phyloP scores from a whole-genome alignment of 805 yeast genomes.

The Lachancea dasiensis region DNA sequence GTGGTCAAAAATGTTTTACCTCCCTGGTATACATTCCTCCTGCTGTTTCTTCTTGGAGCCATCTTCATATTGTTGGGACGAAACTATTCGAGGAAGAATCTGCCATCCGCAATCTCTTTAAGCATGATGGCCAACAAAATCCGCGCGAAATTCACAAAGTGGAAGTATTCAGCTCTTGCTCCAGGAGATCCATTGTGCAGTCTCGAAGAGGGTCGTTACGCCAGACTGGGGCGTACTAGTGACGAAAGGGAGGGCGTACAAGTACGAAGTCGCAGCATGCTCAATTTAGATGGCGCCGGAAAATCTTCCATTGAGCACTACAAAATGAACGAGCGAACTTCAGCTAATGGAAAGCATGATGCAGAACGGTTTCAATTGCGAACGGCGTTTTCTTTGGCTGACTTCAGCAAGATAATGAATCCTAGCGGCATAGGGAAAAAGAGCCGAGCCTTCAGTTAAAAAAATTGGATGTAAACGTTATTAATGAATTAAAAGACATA shows the following conservation, averaged over 20 bases:
- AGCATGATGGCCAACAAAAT: conserved; percentile 2
- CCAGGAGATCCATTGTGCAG: conserved; percentile 10
- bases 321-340: conserved; percentile 7
- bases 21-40: background rate
- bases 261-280: conserved; percentile 29
- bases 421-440: conserved; percentile 3
- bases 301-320: conserved; percentile 6
- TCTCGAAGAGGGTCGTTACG: conserved; percentile 15
- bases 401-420: conserved; percentile 26
- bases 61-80: conserved; percentile 1
- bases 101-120: background rate
- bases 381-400: conserved; percentile 26
- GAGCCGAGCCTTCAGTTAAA: background rate
- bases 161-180: conserved; percentile 10
- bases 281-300: conserved; percentile 16
- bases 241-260: conserved; percentile 15
- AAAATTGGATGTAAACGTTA: too few species aligned
- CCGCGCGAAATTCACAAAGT: conserved; percentile 8
- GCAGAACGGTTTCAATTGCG: conserved; percentile 10
- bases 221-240: conserved; percentile 6
- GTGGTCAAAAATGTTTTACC: background rate
- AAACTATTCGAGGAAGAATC: background rate
- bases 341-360: background rate
- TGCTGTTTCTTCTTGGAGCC: conserved; percentile 7
- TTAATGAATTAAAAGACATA: too few species aligned